These are phyloP conservation scores for Mycena vulgaris DNA, from an alignment of 768 basidiomycete genomes.

Conservation along the genomic window DNA sequence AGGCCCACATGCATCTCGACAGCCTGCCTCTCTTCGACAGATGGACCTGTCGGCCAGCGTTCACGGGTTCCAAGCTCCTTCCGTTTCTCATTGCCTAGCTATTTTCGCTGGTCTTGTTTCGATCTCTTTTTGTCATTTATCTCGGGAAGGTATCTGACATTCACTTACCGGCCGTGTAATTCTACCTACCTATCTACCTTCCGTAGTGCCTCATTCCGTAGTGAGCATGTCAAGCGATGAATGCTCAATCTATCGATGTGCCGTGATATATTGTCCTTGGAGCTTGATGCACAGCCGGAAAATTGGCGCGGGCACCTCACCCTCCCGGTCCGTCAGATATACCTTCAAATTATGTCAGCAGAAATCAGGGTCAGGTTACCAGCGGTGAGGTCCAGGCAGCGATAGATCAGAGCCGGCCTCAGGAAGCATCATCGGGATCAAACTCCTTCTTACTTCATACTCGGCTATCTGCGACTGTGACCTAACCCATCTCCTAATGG, in stretches of 20 bases:
- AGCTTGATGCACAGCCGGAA: neutral
- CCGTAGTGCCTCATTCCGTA: too few species aligned
- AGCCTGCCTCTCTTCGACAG: too few species aligned
- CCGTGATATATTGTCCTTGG: neutral
- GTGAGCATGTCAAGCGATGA: neutral
- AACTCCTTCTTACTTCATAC: neutral
- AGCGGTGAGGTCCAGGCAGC: neutral
- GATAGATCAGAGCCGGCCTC: neutral
- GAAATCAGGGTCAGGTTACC: too few species aligned
- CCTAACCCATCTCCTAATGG: neutral
- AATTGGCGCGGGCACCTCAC: neutral
- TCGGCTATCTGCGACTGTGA: constrained; percentile 2
- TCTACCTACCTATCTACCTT: too few species aligned
- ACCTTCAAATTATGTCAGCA: too few species aligned
- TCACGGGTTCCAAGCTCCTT: neutral
- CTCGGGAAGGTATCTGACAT: neutral
- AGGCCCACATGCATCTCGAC: too few species aligned
- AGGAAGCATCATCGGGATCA: neutral
- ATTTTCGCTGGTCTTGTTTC: too few species aligned
- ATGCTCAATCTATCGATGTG: neutral
- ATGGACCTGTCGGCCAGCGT: too few species aligned
- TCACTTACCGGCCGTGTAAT: too few species aligned
- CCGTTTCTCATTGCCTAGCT: neutral
- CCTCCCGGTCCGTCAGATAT: neutral
- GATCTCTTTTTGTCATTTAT: too few species aligned